Conservation (phyloP, 202 grass and related monocot genomes). For the Cymbopogon flexuosus region DNA sequence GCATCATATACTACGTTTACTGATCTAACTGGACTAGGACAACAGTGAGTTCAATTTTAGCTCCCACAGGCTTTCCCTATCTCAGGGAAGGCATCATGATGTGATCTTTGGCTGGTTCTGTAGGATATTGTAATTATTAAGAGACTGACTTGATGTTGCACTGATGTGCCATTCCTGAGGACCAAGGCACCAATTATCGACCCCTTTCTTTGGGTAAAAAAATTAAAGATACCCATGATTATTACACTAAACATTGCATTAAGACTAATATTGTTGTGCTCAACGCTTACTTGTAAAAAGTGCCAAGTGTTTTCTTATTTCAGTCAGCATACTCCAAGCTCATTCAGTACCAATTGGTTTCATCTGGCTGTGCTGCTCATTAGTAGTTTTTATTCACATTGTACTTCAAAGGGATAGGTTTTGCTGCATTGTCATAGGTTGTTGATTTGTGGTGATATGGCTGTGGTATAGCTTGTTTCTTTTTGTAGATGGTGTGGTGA, state of each 20-base stretch:
- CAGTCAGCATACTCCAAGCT: background rate
- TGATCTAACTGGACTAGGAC: background rate
- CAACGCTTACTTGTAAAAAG: constrained; percentile 1
- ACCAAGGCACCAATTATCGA: background rate
- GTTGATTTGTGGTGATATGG: background rate
- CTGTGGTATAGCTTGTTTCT: background rate
- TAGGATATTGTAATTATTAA: background rate
- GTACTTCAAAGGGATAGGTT: background rate
- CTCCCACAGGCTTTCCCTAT: background rate
- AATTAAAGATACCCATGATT: background rate
- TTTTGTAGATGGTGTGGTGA: background rate
- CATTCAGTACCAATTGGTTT: background rate
- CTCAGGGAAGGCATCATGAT: background rate
- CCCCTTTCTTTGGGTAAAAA: background rate
- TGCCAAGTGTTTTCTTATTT: background rate
- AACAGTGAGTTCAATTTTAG: background rate
- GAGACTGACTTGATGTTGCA: background rate
- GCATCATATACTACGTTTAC: background rate
- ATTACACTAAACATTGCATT: background rate
- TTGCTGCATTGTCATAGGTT: background rate
- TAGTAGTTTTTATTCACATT: background rate
- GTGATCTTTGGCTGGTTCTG: background rate
- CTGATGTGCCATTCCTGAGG: background rate
- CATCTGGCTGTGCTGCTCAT: background rate
- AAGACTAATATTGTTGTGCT: background rate